These are phyloP conservation scores for Auriscalpium orientale DNA, from an alignment of 768 basidiomycete species.

Conservation along the genomic window DNA sequence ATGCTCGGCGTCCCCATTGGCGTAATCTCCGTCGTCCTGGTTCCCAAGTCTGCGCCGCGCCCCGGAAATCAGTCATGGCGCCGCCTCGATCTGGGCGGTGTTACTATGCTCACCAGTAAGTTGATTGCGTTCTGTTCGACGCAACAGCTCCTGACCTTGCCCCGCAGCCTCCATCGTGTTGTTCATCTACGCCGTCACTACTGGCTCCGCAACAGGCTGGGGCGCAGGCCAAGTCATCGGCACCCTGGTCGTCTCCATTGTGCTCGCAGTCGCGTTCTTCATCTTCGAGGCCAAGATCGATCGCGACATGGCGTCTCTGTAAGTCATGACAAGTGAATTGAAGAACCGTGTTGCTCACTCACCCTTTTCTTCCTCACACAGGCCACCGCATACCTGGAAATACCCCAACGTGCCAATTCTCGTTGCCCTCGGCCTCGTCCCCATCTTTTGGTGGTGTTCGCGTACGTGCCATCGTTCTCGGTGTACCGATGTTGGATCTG, in stretches of 20 bases:
- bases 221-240: constrained; percentile 30
- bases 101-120: constrained; percentile 27
- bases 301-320: constrained; percentile 26
- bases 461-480: not conserved
- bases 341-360: not conserved
- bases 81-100: constrained; percentile 25
- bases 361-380: not conserved
- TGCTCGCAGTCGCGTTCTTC: constrained; percentile 33
- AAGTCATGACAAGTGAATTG: not conserved
- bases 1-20: constrained; percentile 25
- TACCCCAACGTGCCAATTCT: constrained; percentile 32
- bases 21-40: constrained; percentile 20
- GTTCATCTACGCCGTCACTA: constrained; percentile 30
- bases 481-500: not conserved
- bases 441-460: constrained; percentile 30
- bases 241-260: constrained; percentile 34
- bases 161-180: constrained; percentile 23
- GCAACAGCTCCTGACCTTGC: not conserved
- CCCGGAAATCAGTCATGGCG: constrained; percentile 13
- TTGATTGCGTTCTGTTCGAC: not conserved
- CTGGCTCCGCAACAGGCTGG: constrained; percentile 36
- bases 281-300: constrained; percentile 31
- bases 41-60: constrained; percentile 24
- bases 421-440: constrained; percentile 27
- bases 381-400: constrained; percentile 30